Evolutionary conservation across 139 green algal species (phyloP), one percentile per base, ranked within the genome.

Genomic region (Auxenochlorella pyrenoidosa): DNA sequence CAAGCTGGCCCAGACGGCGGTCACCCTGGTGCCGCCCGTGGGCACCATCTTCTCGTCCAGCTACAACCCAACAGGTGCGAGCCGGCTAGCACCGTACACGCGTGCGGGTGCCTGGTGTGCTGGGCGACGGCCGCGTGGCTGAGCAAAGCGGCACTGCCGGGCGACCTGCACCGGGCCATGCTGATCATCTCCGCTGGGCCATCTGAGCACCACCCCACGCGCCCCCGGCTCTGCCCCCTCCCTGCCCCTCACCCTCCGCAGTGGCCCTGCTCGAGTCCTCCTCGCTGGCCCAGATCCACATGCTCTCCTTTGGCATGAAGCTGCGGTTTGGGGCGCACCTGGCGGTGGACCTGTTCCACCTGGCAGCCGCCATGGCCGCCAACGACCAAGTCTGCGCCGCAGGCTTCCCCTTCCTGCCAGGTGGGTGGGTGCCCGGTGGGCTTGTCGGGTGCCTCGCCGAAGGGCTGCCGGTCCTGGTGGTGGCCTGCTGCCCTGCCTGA

Each of bases 291-390:
- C 84, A 89, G 70, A 47, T 91, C 32, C 28, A 60, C n/a, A 91
- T 91, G 88, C 54, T 91, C 34, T 83, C 66, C 22, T 91, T 91
- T 78, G 88, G 88, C 38, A 54, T 84, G 26, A 84, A 79, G 34
- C 44, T 84, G 54, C 75, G 84, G 19, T 82, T 91, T 41, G 58
- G 44, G 15, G 3, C 28, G 4, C 84, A 89, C 84, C 38, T 89
- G 38, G 21, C 51, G 15, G 75, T 47, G 38, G 60, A n/a, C 47
- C 36, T 66, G 19, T 78, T 83, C 54, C 71, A 87, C 65, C 66
- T 91, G 8, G 38, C 22, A 21, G 26, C 83, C 26, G 40, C 88
- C 3, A 24, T 63, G 26, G 54, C 41, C 19, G 54, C 87, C 41
- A 90, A 91, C 76, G 59, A 44, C 43, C 34, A 47, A 5, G 68